Conservation (phyloP, 495 filamentous ascomycete genomes). For the Mycothermus thermophilus region DNA sequence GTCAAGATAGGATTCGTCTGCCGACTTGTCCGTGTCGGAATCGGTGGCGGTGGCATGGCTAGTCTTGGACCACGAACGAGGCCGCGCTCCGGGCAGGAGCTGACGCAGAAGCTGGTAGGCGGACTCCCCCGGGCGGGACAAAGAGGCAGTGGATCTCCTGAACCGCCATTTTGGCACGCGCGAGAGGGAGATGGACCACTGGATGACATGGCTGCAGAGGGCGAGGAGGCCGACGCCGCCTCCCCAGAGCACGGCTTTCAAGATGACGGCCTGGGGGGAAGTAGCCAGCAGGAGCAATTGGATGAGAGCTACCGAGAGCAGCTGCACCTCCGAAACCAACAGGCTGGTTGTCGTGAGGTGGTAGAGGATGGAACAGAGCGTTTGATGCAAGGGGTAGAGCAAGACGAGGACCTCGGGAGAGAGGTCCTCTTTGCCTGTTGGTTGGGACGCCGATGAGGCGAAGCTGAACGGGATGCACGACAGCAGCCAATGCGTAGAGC, state of each 20-base stretch:
- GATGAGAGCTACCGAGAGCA: slow-evolving; percentile 69
- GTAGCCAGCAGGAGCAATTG: slow-evolving; percentile 63
- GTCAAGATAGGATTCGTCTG: slow-evolving; percentile 10
- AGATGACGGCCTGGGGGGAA: slow-evolving; percentile 73
- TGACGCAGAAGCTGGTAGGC: slow-evolving; percentile 14
- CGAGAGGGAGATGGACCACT: slow-evolving; percentile 73
- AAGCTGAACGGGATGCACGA: slow-evolving; percentile 40
- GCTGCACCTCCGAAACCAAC: slow-evolving; percentile 70
- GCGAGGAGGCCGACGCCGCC: slow-evolving; percentile 68
- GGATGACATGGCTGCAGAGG: slow-evolving; percentile 59
- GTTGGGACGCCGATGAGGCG: neutral
- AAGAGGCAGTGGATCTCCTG: slow-evolving; percentile 33
- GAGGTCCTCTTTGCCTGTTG: slow-evolving; percentile 10
- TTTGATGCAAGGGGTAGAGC: slow-evolving; percentile 77
- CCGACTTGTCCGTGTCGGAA: slow-evolving; percentile 11
- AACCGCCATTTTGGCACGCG: slow-evolving; percentile 88
- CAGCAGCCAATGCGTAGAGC: slow-evolving; percentile 58
- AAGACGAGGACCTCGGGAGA: slow-evolving; percentile 49
- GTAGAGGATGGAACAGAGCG: slow-evolving; percentile 56
- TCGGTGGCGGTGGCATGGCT: neutral
- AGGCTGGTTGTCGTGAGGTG: slow-evolving; percentile 79
- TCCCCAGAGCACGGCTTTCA: slow-evolving; percentile 74
- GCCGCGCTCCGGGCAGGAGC: slow-evolving; percentile 16
- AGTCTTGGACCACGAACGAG: slow-evolving; percentile 16
- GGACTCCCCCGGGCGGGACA: too few species aligned